Conservation (phyloP, 2,329 filamentous ascomycete species). For the Pseudogymnoascus sp. region DNA sequence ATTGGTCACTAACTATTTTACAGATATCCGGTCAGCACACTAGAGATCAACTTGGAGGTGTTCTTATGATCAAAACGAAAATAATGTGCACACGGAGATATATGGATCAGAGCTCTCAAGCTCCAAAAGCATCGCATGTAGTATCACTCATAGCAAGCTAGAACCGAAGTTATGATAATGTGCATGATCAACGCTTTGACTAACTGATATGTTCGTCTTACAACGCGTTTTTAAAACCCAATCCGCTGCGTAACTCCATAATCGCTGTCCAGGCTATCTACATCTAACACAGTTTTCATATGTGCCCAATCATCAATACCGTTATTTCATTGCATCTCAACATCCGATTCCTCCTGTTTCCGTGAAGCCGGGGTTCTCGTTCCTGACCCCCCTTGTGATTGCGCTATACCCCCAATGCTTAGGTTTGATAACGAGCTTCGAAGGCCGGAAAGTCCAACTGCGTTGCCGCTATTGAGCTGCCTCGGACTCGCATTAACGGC, state of each 20-base stretch:
- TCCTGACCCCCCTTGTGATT: slow-evolving; percentile 18
- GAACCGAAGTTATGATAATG: slow-evolving; percentile 3
- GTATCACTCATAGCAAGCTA: slow-evolving; percentile 7
- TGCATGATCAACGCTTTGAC: slow-evolving; percentile 3
- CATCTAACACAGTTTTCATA: neutral
- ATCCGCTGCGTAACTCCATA: neutral
- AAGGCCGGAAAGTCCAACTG: slow-evolving; percentile 34
- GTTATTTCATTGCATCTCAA: slow-evolving; percentile 40
- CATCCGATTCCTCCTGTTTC: slow-evolving; percentile 33
- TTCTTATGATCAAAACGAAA: slow-evolving; percentile 54
- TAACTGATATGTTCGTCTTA: neutral
- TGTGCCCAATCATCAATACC: neutral
- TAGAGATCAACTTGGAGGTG: slow-evolving; percentile 91
- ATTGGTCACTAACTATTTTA: slow-evolving; percentile 19
- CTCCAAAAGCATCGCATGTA: slow-evolving; percentile 8
- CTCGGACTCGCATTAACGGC: slow-evolving; percentile 16
- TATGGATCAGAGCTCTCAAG: slow-evolving; percentile 6
- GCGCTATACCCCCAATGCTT: slow-evolving; percentile 31
- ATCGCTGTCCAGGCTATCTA: slow-evolving; percentile 1
- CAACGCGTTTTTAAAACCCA: neutral
- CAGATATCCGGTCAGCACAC: slow-evolving; percentile 82
- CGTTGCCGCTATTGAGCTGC: slow-evolving; percentile 24
- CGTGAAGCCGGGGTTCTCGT: slow-evolving; percentile 21
- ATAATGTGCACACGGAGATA: slow-evolving; percentile 4
- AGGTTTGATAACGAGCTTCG: slow-evolving; percentile 39